phyloP scores from a whole-genome alignment of 805 yeast species.

The Myxozyma udenii region DNA sequence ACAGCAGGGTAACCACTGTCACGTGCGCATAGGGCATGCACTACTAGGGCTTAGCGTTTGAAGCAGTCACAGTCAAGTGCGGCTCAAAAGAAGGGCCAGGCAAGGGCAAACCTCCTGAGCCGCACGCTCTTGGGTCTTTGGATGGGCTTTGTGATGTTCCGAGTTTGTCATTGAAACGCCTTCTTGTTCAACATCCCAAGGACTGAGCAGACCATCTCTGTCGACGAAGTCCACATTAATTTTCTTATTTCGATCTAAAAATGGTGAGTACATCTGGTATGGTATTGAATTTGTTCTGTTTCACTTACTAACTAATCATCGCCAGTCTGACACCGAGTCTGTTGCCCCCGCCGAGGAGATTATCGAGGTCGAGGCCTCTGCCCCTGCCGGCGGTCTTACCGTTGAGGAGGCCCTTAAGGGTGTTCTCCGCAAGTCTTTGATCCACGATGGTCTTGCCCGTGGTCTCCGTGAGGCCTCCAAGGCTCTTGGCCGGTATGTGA shows the following conservation, averaged over 20 bases:
- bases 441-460: conserved; percentile 99
- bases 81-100: conserved; percentile 11
- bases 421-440: conserved; percentile 95
- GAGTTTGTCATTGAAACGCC: conserved; percentile 13
- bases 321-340: conserved; percentile 55
- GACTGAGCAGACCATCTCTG: conserved; percentile 39
- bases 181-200: conserved; percentile 10
- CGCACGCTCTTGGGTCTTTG: conserved; percentile 6
- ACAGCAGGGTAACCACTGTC: conserved; percentile 3
- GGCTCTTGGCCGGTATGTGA: conserved; percentile 75
- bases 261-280: no score
- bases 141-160: neutral
- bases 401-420: conserved; percentile 98
- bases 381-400: conserved; percentile 84
- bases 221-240: conserved; percentile 37
- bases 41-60: conserved; percentile 3
- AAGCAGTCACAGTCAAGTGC: conserved; percentile 11
- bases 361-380: conserved; percentile 74
- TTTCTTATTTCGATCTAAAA: conserved; percentile 5
- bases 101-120: conserved; percentile 4
- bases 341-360: conserved; percentile 76
- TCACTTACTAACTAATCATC: neutral
- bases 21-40: conserved; percentile 2
- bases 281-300: conserved; percentile 1
- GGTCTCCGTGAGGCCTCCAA: conserved; percentile 99